phyloP scores from a whole-genome alignment of 2,329 filamentous ascomycete genomes.

The Phialocephala sp. region DNA sequence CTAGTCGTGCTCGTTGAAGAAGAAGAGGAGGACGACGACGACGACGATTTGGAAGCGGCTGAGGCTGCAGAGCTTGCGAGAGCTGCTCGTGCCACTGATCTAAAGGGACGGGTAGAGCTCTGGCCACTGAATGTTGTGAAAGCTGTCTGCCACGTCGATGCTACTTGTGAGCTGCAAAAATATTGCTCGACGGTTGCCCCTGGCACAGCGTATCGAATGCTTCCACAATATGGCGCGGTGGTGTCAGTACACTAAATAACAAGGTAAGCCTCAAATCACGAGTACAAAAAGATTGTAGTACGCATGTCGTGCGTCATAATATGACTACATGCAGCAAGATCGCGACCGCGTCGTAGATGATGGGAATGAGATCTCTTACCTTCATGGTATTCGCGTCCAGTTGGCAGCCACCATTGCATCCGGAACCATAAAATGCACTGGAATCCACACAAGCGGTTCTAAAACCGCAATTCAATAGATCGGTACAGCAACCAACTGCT shows the following conservation, averaged over 20 bases:
- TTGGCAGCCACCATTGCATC: constrained; percentile 11
- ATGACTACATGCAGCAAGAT: not conserved
- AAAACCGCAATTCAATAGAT: constrained; percentile 9
- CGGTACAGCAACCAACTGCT: constrained; percentile 15
- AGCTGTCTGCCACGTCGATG: constrained; percentile 12
- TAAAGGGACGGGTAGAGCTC: not conserved
- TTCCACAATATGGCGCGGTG: constrained; percentile 14
- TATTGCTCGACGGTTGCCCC: constrained; percentile 11
- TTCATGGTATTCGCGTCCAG: constrained; percentile 18
- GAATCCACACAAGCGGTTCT: constrained; percentile 12
- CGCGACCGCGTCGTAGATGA: not conserved
- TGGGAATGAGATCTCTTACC: not conserved
- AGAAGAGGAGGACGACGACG: not conserved
- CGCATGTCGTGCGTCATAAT: no score
- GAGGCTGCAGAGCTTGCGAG: constrained; percentile 1
- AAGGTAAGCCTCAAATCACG: not conserved
- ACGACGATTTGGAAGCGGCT: not conserved
- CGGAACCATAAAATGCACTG: not conserved
- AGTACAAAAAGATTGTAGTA: not conserved
- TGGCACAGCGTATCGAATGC: constrained; percentile 10
- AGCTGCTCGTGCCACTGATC: not conserved
- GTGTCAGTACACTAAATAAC: not conserved
- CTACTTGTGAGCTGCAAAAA: not conserved
- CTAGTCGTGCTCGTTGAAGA: not conserved
- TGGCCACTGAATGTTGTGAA: constrained; percentile 16